These are phyloP conservation scores for Brassica balearica DNA, from an alignment of 441 rosid genomes.

Conservation along the genomic window DNA sequence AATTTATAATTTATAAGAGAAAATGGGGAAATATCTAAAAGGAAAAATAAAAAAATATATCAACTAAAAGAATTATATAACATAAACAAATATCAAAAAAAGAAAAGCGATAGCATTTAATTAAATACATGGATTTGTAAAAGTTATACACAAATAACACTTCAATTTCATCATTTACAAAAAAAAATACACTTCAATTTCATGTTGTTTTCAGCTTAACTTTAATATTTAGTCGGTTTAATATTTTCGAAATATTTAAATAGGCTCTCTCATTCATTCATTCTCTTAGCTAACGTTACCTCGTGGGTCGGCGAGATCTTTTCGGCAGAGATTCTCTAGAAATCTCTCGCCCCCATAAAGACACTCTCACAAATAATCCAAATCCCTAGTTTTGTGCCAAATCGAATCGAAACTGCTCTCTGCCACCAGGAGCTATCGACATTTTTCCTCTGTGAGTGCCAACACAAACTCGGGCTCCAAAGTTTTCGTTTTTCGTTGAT, in stretches of 20 bases:
- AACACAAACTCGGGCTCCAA: background rate
- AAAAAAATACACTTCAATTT: background rate
- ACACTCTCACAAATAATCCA: slow-evolving; percentile 1
- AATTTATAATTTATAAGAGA: background rate
- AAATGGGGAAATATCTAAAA: slow-evolving; percentile 1
- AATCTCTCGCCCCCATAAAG: slow-evolving; percentile 39
- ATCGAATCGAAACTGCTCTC: slow-evolving; percentile 19
- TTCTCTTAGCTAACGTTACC: background rate
- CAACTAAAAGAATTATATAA: background rate
- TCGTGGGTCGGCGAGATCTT: slow-evolving; percentile 36
- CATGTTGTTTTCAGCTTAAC: background rate
- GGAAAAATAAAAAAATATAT: background rate
- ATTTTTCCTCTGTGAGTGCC: slow-evolving; percentile 46
- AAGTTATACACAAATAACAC: background rate
- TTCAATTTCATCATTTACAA: too few relatives aligned
- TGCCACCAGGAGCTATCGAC: background rate
- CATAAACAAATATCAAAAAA: background rate
- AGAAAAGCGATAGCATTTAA: background rate
- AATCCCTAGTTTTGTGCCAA: background rate
- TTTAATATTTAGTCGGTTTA: background rate
- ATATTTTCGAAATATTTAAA: background rate
- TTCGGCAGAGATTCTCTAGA: slow-evolving; percentile 39
- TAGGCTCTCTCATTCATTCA: slow-evolving; percentile 1
- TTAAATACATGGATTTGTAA: slow-evolving; percentile 5
- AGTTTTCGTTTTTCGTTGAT: slow-evolving; percentile 28